phyloP scores from a whole-genome alignment of 2,329 filamentous ascomycete species.

The Nannizziopsis barbatae region DNA sequence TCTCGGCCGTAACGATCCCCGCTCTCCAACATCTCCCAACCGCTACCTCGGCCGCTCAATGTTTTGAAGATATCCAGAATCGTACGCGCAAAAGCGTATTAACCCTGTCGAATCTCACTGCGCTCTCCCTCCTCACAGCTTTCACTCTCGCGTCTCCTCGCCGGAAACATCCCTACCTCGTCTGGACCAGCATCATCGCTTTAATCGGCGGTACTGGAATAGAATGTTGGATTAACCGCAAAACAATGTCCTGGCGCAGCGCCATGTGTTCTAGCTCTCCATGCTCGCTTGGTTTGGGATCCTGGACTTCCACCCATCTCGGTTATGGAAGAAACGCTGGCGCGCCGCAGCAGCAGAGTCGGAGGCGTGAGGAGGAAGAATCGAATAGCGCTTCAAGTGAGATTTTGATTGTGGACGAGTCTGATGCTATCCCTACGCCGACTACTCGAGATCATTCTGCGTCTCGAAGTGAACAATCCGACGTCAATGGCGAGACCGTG shows the following conservation, averaged over 20 bases:
- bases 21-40: slow-evolving; percentile 70
- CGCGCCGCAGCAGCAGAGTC: not conserved
- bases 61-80: slow-evolving; percentile 56
- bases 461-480: slow-evolving; percentile 9
- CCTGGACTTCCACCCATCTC: slow-evolving; percentile 6
- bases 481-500: slow-evolving; percentile 38
- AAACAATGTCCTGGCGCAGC: slow-evolving; percentile 26
- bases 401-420: slow-evolving; percentile 16
- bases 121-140: slow-evolving; percentile 62
- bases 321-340: not conserved
- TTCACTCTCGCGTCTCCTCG: slow-evolving; percentile 64
- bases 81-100: slow-evolving; percentile 55
- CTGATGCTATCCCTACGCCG: slow-evolving; percentile 14
- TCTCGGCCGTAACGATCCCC: slow-evolving; percentile 66
- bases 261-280: not conserved
- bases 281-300: not conserved
- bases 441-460: slow-evolving; percentile 6
- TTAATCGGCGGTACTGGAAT: slow-evolving; percentile 41
- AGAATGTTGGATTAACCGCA: slow-evolving; percentile 62
- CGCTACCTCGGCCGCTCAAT: slow-evolving; percentile 56
- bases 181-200: slow-evolving; percentile 65
- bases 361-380: slow-evolving; percentile 19
- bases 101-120: slow-evolving; percentile 56
- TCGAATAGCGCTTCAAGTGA: slow-evolving; percentile 15
- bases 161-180: slow-evolving; percentile 73